Evolutionary conservation across 495 filamentous ascomycete genomes (phyloP).

Genomic region (Pyrenula massariospora): DNA sequence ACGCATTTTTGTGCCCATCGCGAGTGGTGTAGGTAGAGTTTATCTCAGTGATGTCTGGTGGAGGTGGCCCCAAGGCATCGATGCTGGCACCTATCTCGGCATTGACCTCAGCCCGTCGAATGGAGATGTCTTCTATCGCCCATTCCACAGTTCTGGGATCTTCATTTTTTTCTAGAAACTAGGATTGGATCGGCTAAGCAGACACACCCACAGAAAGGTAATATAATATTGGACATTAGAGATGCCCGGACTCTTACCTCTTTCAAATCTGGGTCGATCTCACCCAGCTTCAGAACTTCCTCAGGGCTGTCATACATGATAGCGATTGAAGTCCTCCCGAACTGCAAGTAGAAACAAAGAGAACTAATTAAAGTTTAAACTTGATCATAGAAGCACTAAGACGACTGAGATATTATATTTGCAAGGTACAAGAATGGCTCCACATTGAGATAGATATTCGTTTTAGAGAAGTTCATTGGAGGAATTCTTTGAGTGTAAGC

Average conservation of each 20-base stretch:
- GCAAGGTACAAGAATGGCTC: no score
- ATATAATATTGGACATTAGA: not conserved
- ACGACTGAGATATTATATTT: no score
- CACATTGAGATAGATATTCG: no score
- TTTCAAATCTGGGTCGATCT: slow-evolving; percentile 21
- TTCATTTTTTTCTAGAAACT: slow-evolving; percentile 17
- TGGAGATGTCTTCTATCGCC: slow-evolving; percentile 11
- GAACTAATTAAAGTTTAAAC: no score
- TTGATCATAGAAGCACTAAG: no score
- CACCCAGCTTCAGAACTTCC: slow-evolving; percentile 18
- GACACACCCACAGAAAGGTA: slow-evolving; percentile 7
- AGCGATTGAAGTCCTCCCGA: no score
- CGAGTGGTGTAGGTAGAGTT: slow-evolving; percentile 7
- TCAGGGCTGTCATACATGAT: slow-evolving; percentile 12
- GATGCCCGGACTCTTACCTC: slow-evolving; percentile 12
- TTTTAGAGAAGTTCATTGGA: no score
- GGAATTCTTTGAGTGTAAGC: no score
- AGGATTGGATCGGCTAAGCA: slow-evolving; percentile 6
- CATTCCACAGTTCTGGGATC: slow-evolving; percentile 3
- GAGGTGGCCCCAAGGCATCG: not conserved
- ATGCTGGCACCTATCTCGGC: slow-evolving; percentile 7
- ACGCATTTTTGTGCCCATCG: slow-evolving; percentile 12
- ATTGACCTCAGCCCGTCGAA: slow-evolving; percentile 12
- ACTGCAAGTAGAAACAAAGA: no score
- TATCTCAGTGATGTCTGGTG: not conserved